Conservation (phyloP, 2,329 filamentous ascomycete genomes). For the Emergomyces africanus region DNA sequence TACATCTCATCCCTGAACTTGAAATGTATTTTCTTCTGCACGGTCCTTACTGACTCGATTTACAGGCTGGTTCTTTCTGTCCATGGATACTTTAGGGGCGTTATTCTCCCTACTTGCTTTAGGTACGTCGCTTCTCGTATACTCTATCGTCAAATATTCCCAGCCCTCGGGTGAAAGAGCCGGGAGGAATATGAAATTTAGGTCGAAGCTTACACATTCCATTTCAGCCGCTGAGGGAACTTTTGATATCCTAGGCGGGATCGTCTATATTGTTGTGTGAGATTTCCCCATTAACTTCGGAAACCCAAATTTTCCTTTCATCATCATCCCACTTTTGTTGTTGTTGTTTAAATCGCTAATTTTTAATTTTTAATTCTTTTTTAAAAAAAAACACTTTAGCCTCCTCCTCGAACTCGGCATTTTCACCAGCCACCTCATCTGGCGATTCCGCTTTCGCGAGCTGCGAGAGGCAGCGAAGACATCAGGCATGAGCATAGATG, state of each 20-base stretch:
- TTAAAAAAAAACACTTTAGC: conserved; percentile 23
- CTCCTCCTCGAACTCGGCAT: conserved; percentile 48
- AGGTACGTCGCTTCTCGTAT: conserved; percentile 25
- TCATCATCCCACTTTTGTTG: not conserved
- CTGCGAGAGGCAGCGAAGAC: conserved; percentile 41
- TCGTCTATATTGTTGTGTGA: conserved; percentile 49
- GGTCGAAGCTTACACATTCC: not conserved
- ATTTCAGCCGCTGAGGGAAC: conserved; percentile 43
- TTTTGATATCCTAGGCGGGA: conserved; percentile 49
- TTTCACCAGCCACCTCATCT: conserved; percentile 46
- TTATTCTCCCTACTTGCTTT: conserved; percentile 53
- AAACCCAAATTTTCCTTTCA: not conserved
- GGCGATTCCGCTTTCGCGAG: conserved; percentile 43
- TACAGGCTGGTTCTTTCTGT: conserved; percentile 43
- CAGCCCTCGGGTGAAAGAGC: not conserved
- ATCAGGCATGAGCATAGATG: conserved; percentile 43
- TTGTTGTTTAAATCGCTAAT: not conserved
- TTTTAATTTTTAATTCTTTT: not conserved
- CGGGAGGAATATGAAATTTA: not conserved
- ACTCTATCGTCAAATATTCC: not conserved
- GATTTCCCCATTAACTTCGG: conserved; percentile 12
- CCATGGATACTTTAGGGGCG: conserved; percentile 48
- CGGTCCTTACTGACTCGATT: not conserved
- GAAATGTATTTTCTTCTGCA: not conserved
- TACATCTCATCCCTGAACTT: not conserved